Base-by-base conservation (phyloP, 2,329 filamentous ascomycete species). In the Neopestalotiopsis clavispora region DNA sequence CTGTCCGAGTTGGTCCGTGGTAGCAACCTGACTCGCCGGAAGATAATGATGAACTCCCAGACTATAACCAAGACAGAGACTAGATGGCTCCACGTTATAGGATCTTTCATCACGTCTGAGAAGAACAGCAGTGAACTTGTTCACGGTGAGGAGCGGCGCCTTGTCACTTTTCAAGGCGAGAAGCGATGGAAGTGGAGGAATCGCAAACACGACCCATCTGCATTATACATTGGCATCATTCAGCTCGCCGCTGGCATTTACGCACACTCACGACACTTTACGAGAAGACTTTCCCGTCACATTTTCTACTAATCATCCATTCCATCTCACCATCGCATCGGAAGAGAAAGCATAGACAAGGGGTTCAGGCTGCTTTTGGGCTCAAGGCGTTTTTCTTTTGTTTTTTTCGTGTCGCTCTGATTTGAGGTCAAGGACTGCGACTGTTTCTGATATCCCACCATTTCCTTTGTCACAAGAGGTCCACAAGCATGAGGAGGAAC, bases 1-100 rank as follows among this genome's bases (percentile, higher is more conserved):
- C 89, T 9, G 89, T 91, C 32, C 83, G 85, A 65, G 89, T 91
- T 69, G 89, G 89, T n/a, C 87, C 86, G 14, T 90, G 86, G 86
- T 67, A 67, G 66, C 34, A 30, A 23, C 20, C 58, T 42, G 62
- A n/a, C 34, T 38, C 34, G 34, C 17, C 49, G 52, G 30, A 17
- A 28, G 5, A 32, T 30, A 28, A 65, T 38, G 42, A 30, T 32
- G 45, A 17, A 52, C n/a, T 17, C 17, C 20, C 14, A 9, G 17
- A 12, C 58, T 17, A 17, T 60, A 12, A 17, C 6, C 13, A 20
- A 14, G 3, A 12, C 58, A 60, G 17, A 9, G 14, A 7, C 17
- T 52, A 4, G 45, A 7, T 20, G n/a, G 45, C 42, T 17, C 42
- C 42, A 13, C 10, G 42, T 17, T 4, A n/a, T 20, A 17, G 45